A percentile compares a stretch with the other conserved stretches of the same genome.
phyloP scores from a whole-genome alignment of 768 basidiomycete species.

The Chalciporus piperatus region DNA sequence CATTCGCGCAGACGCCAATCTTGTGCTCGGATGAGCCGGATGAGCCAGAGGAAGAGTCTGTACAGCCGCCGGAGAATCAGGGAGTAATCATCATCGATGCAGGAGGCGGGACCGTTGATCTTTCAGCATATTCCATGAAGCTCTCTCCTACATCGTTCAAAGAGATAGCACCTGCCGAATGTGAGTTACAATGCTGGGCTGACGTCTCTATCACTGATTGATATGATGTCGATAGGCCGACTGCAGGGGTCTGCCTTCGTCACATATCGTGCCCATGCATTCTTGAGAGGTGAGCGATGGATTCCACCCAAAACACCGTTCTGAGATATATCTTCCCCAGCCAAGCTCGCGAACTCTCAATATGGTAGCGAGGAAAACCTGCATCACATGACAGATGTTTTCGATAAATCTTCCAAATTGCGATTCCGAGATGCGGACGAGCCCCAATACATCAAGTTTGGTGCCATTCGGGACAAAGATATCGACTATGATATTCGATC shows the following conservation, averaged over 20 bases:
- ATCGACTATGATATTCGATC: constrained; percentile 32
- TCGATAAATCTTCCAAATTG: constrained; percentile 35
- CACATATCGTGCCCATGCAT: constrained; percentile 29
- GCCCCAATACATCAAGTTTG: constrained; percentile 39
- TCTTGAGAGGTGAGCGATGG: constrained; percentile 29
- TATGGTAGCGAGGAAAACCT: constrained; percentile 31
- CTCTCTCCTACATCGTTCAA: constrained; percentile 37
- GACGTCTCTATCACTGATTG: neutral
- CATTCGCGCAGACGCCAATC: constrained; percentile 8
- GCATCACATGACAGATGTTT: constrained; percentile 28
- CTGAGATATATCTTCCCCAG: constrained; percentile 13
- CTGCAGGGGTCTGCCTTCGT: constrained; percentile 39
- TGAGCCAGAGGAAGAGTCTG: constrained; percentile 16
- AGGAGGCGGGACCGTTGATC: constrained; percentile 42
- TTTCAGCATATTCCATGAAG: constrained; percentile 40
- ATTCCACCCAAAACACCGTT: neutral
- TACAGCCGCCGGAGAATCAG: constrained; percentile 17
- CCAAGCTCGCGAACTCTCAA: constrained; percentile 26
- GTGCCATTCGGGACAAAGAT: constrained; percentile 34
- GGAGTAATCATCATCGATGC: constrained; percentile 48
- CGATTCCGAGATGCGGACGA: constrained; percentile 37
- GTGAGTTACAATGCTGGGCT: constrained; percentile 14
- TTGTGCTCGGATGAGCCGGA: constrained; percentile 9
- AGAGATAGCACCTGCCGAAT: constrained; percentile 34
- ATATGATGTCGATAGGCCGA: constrained; percentile 26